Evolutionary conservation across 2,329 filamentous ascomycete genomes (phyloP).

Genomic region (Cyclaneusma minus): DNA sequence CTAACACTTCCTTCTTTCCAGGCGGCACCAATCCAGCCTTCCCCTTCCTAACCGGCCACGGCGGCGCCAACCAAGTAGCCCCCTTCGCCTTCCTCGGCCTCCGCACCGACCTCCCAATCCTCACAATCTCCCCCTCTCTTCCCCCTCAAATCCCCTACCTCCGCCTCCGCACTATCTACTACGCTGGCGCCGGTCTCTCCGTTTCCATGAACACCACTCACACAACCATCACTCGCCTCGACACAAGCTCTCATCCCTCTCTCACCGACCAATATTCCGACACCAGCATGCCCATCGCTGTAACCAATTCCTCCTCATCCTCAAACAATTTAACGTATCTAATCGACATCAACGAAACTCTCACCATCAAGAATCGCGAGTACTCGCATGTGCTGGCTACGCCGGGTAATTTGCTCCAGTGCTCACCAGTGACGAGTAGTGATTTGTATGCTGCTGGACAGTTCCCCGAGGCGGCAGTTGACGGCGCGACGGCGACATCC

Average conservation of each 20-base stretch:
- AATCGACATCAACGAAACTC: conserved; percentile 25
- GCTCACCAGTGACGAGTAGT: conserved; percentile 33
- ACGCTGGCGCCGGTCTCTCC: conserved; percentile 46
- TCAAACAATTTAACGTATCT: not conserved
- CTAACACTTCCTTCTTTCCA: no score
- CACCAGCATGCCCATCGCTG: conserved; percentile 39
- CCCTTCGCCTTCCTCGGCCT: conserved; percentile 54
- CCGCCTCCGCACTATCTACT: conserved; percentile 48
- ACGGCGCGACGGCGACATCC: conserved; percentile 48
- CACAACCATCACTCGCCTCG: conserved; percentile 40
- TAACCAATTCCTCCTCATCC: conserved; percentile 19
- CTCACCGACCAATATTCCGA: conserved; percentile 40
- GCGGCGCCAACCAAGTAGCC: conserved; percentile 51
- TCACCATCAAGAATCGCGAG: conserved; percentile 42
- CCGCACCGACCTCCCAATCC: conserved; percentile 38
- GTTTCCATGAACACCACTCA: conserved; percentile 48
- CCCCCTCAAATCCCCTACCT: conserved; percentile 48
- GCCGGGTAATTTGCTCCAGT: conserved; percentile 48
- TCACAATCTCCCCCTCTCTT: conserved; percentile 48
- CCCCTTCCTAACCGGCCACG: conserved; percentile 57
- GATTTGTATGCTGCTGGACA: conserved; percentile 42
- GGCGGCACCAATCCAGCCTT: conserved; percentile 52
- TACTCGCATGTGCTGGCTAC: conserved; percentile 37
- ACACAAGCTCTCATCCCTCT: conserved; percentile 23
- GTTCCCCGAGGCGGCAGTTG: conserved; percentile 51